Conservation (phyloP, 2,329 filamentous ascomycete genomes). For the Drechslerella coelobrocha region DNA sequence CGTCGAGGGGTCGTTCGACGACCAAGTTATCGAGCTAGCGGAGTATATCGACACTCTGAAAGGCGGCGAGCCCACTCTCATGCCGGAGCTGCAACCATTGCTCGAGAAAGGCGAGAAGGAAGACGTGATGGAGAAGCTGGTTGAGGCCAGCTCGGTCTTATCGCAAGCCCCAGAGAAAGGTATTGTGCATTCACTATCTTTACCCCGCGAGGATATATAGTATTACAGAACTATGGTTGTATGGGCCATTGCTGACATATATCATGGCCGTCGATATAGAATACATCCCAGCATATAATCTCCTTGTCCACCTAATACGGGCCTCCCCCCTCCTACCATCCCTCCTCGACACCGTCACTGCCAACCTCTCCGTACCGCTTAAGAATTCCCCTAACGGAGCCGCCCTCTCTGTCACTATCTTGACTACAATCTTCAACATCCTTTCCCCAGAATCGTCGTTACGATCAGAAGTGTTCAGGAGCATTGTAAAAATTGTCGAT, state of each 20-base stretch:
- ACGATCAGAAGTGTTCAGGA: slow-evolving; percentile 87
- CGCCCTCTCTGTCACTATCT: slow-evolving; percentile 83
- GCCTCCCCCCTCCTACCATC: slow-evolving; percentile 84
- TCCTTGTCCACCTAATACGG: slow-evolving; percentile 89
- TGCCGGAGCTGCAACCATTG: slow-evolving; percentile 73
- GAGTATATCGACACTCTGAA: slow-evolving; percentile 87
- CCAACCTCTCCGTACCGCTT: slow-evolving; percentile 85
- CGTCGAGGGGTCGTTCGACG: slow-evolving; percentile 91
- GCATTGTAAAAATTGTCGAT: slow-evolving; percentile 84
- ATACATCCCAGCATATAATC: slow-evolving; percentile 94
- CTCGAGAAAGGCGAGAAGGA: slow-evolving; percentile 76
- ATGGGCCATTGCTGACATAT: slow-evolving; percentile 35
- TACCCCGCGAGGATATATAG: slow-evolving; percentile 15
- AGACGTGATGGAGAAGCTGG: slow-evolving; percentile 87
- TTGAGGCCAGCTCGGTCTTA: slow-evolving; percentile 76
- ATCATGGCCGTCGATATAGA: slow-evolving; percentile 64
- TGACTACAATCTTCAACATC: slow-evolving; percentile 97
- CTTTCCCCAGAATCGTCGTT: slow-evolving; percentile 76
- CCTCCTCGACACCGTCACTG: slow-evolving; percentile 86
- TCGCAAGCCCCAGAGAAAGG: slow-evolving; percentile 89
- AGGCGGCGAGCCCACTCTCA: slow-evolving; percentile 64
- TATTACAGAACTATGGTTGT: slow-evolving; percentile 36
- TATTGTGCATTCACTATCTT: slow-evolving; percentile 54
- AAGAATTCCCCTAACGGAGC: slow-evolving; percentile 85
- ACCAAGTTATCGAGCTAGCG: slow-evolving; percentile 77